Conservation (phyloP, 2,329 filamentous ascomycete species). For the Thielaviopsis ethacetica region DNA sequence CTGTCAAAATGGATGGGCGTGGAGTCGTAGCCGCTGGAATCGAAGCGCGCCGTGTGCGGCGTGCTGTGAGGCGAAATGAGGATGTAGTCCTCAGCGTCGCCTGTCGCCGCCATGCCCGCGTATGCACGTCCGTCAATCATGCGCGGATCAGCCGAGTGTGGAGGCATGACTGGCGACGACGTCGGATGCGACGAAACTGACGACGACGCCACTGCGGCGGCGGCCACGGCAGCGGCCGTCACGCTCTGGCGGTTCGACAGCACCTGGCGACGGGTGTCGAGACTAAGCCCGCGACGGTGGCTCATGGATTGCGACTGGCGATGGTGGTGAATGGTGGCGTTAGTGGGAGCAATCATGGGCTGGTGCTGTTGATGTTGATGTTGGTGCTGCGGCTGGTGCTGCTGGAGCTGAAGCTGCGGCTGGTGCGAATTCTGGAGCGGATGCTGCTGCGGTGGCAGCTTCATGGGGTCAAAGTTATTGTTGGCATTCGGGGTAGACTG, state of each 20-base stretch:
- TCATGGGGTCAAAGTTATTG: slow-evolving; percentile 48
- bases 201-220: slow-evolving; percentile 21
- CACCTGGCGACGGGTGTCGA: slow-evolving; percentile 51
- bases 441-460: slow-evolving; percentile 34
- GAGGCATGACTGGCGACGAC: slow-evolving; percentile 21
- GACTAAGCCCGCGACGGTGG: slow-evolving; percentile 72
- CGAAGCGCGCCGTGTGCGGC: slow-evolving; percentile 37
- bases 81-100: slow-evolving; percentile 29
- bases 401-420: slow-evolving; percentile 24
- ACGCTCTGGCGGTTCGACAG: slow-evolving; percentile 5
- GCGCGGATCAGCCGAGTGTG: background rate
- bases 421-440: slow-evolving; percentile 29
- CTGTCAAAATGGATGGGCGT: slow-evolving; percentile 31
- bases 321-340: slow-evolving; percentile 1
- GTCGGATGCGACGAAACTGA: slow-evolving; percentile 16
- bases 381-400: slow-evolving; percentile 19
- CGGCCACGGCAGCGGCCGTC: slow-evolving; percentile 15
- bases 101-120: slow-evolving; percentile 16
- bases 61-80: slow-evolving; percentile 39
- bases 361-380: slow-evolving; percentile 21
- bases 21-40: slow-evolving; percentile 28
- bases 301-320: slow-evolving; percentile 17
- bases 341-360: slow-evolving; percentile 16
- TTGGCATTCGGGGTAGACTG: slow-evolving; percentile 60
- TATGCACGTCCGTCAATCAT: slow-evolving; percentile 12